Conservation (phyloP, 257 asterid genomes). For the Ehretia macrophylla region DNA sequence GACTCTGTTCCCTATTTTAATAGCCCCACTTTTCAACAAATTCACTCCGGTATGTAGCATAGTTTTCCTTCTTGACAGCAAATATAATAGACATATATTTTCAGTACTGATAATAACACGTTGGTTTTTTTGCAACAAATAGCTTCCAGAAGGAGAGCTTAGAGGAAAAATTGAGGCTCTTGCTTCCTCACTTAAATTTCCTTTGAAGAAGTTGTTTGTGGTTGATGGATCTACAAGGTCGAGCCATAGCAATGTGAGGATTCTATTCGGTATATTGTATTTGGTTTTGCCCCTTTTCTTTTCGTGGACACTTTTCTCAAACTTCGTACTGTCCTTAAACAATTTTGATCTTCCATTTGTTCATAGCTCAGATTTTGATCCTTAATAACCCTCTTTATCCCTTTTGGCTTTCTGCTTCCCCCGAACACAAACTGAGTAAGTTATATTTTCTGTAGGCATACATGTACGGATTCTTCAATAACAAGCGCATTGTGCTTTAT, state of each 20-base stretch:
- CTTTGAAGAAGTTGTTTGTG: slow-evolving; percentile 82
- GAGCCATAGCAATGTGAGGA: slow-evolving; percentile 94
- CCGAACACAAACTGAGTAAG: slow-evolving; percentile 3
- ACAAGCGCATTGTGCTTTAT: slow-evolving; percentile 89
- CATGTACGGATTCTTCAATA: slow-evolving; percentile 97
- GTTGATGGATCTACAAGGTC: slow-evolving; percentile 99
- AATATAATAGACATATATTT: too few relatives aligned
- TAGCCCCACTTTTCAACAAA: slow-evolving; percentile 98
- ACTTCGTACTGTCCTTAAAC: too few relatives aligned
- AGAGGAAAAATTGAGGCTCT: slow-evolving; percentile 77
- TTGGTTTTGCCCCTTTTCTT: slow-evolving; percentile 1
- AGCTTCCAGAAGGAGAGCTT: slow-evolving; percentile 93
- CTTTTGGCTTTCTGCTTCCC: background rate
- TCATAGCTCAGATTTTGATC: too few relatives aligned
- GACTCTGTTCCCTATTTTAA: slow-evolving; percentile 84
- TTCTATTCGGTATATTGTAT: slow-evolving; percentile 9
- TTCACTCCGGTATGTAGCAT: slow-evolving; percentile 76
- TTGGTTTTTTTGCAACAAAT: slow-evolving; percentile 14
- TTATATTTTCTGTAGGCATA: slow-evolving; percentile 61
- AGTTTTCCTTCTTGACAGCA: too few relatives aligned
- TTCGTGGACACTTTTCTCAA: too few relatives aligned
- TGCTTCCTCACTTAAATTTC: slow-evolving; percentile 83
- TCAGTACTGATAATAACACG: background rate
- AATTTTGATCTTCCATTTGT: too few relatives aligned
- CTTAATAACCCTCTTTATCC: background rate